A percentile compares a stretch with the other conserved stretches of the same genome.
These are phyloP conservation scores for Fusarium protoensiforme DNA, from an alignment of 2,329 filamentous ascomycete genomes.

Conservation along the genomic window DNA sequence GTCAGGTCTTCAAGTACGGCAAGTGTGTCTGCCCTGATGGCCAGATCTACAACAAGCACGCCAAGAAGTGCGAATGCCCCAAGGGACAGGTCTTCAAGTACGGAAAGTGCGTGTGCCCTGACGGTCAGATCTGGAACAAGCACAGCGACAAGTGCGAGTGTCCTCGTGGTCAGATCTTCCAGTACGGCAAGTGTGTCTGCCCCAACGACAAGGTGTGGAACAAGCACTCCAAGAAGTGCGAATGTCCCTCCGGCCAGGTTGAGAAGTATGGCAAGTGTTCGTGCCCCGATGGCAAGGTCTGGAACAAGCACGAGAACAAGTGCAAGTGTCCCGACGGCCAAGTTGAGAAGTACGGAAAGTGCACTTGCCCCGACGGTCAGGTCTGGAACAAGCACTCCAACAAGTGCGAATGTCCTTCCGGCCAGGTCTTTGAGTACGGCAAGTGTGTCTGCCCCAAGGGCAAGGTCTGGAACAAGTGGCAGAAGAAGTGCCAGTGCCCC, in stretches of 20 bases:
- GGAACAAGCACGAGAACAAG: not conserved
- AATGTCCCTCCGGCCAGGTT: slow-evolving; percentile 17
- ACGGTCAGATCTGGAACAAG: not conserved
- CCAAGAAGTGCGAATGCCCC: slow-evolving; percentile 1
- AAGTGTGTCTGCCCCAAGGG: slow-evolving; percentile 12
- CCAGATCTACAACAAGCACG: not conserved
- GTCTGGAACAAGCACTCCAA: not conserved
- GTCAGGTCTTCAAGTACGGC: slow-evolving; percentile 4
- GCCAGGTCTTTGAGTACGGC: not conserved
- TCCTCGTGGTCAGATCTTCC: slow-evolving; percentile 1
- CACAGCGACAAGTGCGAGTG: not conserved
- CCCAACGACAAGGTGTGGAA: not conserved
- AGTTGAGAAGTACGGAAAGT: slow-evolving; percentile 1
- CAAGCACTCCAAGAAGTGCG: not conserved
- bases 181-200: slow-evolving; percentile 10
- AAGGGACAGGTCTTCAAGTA: not conserved
- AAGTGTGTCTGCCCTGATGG: slow-evolving; percentile 5
- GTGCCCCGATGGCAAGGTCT: slow-evolving; percentile 19
- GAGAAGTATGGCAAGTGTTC: slow-evolving; percentile 18
- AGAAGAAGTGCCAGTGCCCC: slow-evolving; percentile 2
- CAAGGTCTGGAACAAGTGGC: not conserved
- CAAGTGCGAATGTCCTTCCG: slow-evolving; percentile 2
- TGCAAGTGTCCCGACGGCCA: slow-evolving; percentile 11
- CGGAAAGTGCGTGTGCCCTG: not conserved
- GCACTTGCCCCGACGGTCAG: not conserved